Percentiles rank a stretch among this genome's conserved stretches.
phyloP scores from a whole-genome alignment of 1,284 basidiomycete genomes.

The Cryptococcus maquisensis region DNA sequence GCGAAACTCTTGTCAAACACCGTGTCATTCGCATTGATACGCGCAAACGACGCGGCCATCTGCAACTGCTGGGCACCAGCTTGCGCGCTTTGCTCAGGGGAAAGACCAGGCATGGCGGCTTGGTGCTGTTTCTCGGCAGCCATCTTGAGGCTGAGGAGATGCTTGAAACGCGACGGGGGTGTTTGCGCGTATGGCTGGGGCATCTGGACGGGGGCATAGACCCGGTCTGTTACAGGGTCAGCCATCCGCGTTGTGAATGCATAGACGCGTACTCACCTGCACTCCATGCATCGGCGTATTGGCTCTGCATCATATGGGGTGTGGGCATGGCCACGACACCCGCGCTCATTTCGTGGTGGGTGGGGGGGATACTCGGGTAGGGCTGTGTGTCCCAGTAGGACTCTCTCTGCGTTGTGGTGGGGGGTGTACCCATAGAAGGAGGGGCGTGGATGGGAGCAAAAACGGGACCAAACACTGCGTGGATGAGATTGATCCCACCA shows the following conservation, averaged over 20 bases:
- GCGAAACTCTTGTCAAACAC: slow-evolving; percentile 13
- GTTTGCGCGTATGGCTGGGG: background rate
- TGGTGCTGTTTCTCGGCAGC: slow-evolving; percentile 8
- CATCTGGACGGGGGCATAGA: background rate
- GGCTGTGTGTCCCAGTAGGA: background rate
- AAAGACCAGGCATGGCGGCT: background rate
- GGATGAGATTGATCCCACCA: background rate
- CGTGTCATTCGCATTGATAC: slow-evolving; percentile 5
- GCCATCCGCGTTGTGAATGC: background rate
- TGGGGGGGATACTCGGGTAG: background rate
- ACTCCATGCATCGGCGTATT: background rate
- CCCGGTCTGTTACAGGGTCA: background rate
- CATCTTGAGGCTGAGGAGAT: slow-evolving; percentile 9
- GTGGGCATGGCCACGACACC: background rate
- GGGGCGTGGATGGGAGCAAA: background rate
- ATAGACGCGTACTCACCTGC: background rate
- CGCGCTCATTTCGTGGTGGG: background rate
- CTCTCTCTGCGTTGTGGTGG: background rate
- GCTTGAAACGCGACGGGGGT: slow-evolving; percentile 10
- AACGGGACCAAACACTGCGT: background rate
- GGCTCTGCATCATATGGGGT: background rate
- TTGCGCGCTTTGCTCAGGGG: background rate
- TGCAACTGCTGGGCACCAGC: background rate
- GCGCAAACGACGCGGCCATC: slow-evolving; percentile 1
- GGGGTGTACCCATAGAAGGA: background rate